Base-by-base conservation (phyloP, 2,329 filamentous ascomycete genomes). In the Colletotrichum liaoningense region DNA sequence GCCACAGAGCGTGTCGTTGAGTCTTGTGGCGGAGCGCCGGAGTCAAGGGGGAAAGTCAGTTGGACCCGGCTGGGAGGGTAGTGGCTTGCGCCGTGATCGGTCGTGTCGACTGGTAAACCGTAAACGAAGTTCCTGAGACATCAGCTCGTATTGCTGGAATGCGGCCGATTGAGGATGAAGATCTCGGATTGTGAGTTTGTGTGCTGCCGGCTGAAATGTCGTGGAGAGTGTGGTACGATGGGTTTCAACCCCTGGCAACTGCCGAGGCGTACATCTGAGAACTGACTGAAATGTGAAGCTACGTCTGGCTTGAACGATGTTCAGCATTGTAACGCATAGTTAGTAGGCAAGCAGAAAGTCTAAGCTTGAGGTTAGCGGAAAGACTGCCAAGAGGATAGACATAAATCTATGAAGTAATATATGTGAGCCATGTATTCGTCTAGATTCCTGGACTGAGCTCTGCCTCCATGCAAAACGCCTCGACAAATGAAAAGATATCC, bases 391-490 rank as follows among this genome's bases (percentile, higher is more conserved):
- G 11, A 9, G 1, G 22, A 6, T 26, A 16, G n/a, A 33, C 28
- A 38, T 35, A n/a, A 55, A 8, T 1, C 9, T 38, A 11, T 55
- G 30, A 33, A 54, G 52, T 42, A 52, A 54, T 72, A n/a, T 19
- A 42, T 33, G n/a, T 30, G 67, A 70, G 55, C 54, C 54, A 49
- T 46, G 55, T 73, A 65, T 66, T 72, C 55, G 30, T 62, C 35
- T 65, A 62, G 60, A 67, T 67, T 70, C 19, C 70, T 46, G 33
- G 22, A 49, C 35, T 60, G n/a, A 49, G 67, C 63, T 63, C 58
- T 60, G 72, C 72, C 68, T 58, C 62, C 57, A 68, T 74, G 68
- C 72, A 72, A 72, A 74, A 72, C 66, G 73, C 73, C 64, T 56
- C 52, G 38, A 70, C 66, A 71, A 70, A 74, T 26, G 30, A 69